Base-by-base conservation (phyloP, 2,329 filamentous ascomycete species). In the Talaromyces pinophilus region DNA sequence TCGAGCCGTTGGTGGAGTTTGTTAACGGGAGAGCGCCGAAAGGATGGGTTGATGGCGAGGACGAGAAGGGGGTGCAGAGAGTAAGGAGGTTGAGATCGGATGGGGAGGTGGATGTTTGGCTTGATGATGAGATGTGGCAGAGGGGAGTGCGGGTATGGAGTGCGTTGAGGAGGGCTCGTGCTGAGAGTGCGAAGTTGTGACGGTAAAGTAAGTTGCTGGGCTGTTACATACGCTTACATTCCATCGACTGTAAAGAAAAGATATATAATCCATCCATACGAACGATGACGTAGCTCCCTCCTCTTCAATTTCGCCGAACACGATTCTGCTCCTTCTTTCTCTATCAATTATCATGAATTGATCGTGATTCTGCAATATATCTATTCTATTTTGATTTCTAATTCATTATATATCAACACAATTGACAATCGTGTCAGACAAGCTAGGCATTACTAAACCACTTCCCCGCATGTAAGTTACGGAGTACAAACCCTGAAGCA, bases 61-160 rank as follows among this genome's bases (percentile, higher is more conserved):
- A 19, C 2, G 25, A 17, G 22, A 15, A 17, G 28, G 76, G 75
- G 73, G 55, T 54, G 33, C 73, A 74, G 67, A 74, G 81, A 52
- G 73, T 85, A 64, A 74, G 83, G 63, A 79, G 79, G 48, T 68
- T 86, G 64, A 81, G 77, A 64, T 70, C 71, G 0, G 78, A 84
- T 73, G 84, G 84, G 0, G 71, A 65, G 11, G 78, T 85, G 5
- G 79, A 79, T 61, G 75, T 83, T 62, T 81, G 82, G 74, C 70
- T 76, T 13, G 85, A 87, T 72, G 72, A 70, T 72, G 72, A 70
- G 59, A 66, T 76, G 64, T 82, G 83, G 77, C 79, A 83, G 2
- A 77, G 82, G 48, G 83, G 82, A 0, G 66, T 85, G 22, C 70
- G 74, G 57, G 76, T 85, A 2, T 87, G 85, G 85, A 73, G 81